Base-by-base conservation (phyloP, 768 basidiomycete genomes). In the Boletellus sp. region DNA sequence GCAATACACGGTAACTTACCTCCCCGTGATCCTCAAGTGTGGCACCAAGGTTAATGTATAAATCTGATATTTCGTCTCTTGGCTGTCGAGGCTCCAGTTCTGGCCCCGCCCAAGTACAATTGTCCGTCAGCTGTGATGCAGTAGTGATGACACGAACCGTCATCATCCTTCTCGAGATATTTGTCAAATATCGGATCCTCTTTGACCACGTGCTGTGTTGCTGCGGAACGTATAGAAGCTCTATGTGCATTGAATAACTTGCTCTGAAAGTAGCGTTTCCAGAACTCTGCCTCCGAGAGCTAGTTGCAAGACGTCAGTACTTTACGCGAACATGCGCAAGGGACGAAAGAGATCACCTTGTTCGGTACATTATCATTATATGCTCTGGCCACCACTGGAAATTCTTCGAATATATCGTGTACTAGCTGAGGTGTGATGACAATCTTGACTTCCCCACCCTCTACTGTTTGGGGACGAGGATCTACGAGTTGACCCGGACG, bases 341-440 rank as follows among this genome's bases (percentile, higher is more conserved):
- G 2, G 41, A 41, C 23, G 23, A 13, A 26, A 19, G 12, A 51
- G 64, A 54, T 72, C 24, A 87, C 94, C 76, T 89, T 87, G 55
- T 70, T 79, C 3, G 95, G 94, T 1, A 98, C 94, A 57, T 94
- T 94, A 62, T 95, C 94, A 52, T 74, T 85, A 61, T 96, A 95
- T 0, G 94, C 95, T 67, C 83, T 88, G 35, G 87, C 85, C 12
- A 98, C 92, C 28, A 96, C 87, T 2, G 96, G 94, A 64, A 94
- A 98, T 71, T 96, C 94, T 56, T 98, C 94, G 60, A 99, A 99
- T 42, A 98, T 93, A 61, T 98, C 95, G 59, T 90, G 84, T 31
- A 95, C 88, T 39, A 97, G 78, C 68, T 94, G 90, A 15, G 89
- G 89, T 3, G 93, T 94, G 42, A 95, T 86, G 54, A 86, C 81